Conservation (phyloP, 805 yeast genomes). For the Ogataea degrootiae region DNA sequence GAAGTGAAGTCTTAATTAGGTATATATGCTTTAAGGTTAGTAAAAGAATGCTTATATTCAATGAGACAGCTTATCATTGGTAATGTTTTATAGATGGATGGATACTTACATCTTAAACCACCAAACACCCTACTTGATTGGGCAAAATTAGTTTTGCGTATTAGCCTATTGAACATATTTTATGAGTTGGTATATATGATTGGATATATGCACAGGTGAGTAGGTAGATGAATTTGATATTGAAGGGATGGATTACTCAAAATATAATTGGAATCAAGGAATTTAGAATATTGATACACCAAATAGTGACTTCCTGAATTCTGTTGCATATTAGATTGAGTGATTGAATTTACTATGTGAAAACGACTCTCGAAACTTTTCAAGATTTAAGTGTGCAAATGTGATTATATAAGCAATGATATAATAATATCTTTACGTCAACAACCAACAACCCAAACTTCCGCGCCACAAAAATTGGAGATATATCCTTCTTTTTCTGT, state of each 20-base stretch:
- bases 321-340: background rate
- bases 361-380: too few relatives aligned
- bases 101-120: slow-evolving; percentile 1
- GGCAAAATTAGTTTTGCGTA: background rate
- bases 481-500: too few relatives aligned
- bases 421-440: too few relatives aligned
- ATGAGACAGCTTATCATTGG: too few relatives aligned
- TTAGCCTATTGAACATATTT: background rate
- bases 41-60: background rate
- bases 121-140: background rate
- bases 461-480: too few relatives aligned
- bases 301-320: too few relatives aligned
- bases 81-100: background rate
- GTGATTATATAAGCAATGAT: too few relatives aligned
- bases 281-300: too few relatives aligned
- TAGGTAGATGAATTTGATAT: background rate
- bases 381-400: too few relatives aligned
- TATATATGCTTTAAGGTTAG: background rate
- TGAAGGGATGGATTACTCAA: too few relatives aligned
- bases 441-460: too few relatives aligned
- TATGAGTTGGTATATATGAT: background rate
- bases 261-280: too few relatives aligned
- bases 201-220: background rate
- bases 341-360: background rate
- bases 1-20: slow-evolving; percentile 1